These are phyloP conservation scores for Solanum paucissectum DNA, from an alignment of 257 asterid genomes.

Conservation along the genomic window DNA sequence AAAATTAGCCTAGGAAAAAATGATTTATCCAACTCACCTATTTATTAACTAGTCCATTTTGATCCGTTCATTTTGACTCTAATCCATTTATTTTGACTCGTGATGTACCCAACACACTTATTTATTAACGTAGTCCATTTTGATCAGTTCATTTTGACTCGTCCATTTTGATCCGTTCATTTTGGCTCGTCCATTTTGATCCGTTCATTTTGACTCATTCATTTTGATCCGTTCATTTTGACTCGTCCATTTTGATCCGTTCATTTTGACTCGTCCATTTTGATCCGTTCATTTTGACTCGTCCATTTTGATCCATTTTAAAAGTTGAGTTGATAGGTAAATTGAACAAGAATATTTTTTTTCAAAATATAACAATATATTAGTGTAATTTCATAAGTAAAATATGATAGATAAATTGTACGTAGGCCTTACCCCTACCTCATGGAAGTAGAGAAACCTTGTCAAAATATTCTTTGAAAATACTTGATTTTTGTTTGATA, in stretches of 20 bases:
- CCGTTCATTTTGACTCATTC: no score
- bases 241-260: no score
- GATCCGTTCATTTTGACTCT: no score
- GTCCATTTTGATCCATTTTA: not conserved
- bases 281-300: not conserved
- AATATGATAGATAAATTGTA: not conserved
- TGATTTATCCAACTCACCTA: not conserved
- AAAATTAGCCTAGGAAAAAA: not conserved
- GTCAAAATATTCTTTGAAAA: not conserved
- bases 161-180: not conserved
- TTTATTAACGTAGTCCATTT: no score
- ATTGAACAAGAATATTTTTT: not conserved
- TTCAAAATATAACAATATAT: not conserved
- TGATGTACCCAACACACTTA: no score
- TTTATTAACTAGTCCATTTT: not conserved
- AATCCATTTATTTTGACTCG: no score
- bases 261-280: no score
- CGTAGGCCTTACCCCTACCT: not conserved
- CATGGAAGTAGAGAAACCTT: not conserved
- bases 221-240: no score
- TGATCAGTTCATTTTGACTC: no score
- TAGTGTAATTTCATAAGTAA: no score
- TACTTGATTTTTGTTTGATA: not conserved
- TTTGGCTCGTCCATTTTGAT: not conserved
- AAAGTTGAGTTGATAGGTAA: not conserved